Base-by-base conservation (phyloP, 148 eudicot genomes). In the Selenicereus undatus region DNA sequence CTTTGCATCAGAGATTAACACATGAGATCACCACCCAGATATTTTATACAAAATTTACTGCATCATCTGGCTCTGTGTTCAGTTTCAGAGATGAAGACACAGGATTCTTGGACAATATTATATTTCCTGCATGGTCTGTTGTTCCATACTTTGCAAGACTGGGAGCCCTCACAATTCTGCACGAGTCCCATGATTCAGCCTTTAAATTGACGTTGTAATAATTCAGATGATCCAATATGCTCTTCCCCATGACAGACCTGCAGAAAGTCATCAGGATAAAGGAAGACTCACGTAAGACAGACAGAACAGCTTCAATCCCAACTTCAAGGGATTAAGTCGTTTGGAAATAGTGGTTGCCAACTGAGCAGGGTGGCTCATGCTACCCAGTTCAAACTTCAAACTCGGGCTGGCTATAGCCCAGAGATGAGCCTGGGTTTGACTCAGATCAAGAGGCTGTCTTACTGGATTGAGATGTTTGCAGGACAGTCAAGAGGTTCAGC, bases 241-340 rank as follows among this genome's bases (percentile, higher is more conserved):
- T 97, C 84, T 69, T 90, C 65, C 99, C 99, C 74, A 87, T 76
- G 75, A 94, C 95, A 20, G 97, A 97, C 88, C 98, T 94, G 93
- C 81, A 88, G 30, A 85, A 71, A 60, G 51, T 39, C 73, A 71
- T 58, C 36, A 51, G 27, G 52, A 20, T 17, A 56, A 66, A 26
- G 68, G 27, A 64, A 24, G 29, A 22, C 3, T 22, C 3, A 8
- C n/a, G 21, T 56, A 56, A 56, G 22, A 56, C n/a, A 56, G 68
- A 10, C 43, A 64, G 27, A 62, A 22, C 26, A 64, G 68, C 68
- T n/a, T 12, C 18, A 17, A 22, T 24, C 27, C 27, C 1, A 4
- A 39, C 43, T 2, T 39, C 43, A 64, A 64, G 68, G n/a, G 11
- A 9, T 64, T 22, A 64, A 2, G 9, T 64, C 29, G 21, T 64